phyloP scores from a whole-genome alignment of 202 grass and related monocot genomes.

The Elaeis oleifera region DNA sequence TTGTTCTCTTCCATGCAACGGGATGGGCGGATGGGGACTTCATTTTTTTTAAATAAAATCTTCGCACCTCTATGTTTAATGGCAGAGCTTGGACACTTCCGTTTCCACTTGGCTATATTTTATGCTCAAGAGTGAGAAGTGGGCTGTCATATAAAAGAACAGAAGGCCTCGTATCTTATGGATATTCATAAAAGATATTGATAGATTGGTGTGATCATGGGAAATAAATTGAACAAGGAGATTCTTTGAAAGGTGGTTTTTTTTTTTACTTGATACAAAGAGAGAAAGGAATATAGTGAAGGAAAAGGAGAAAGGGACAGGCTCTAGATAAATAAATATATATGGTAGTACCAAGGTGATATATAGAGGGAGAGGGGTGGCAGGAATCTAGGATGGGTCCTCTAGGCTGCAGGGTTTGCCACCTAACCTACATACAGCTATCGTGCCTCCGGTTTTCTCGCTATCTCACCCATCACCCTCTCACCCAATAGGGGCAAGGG shows the following conservation, averaged over 20 bases:
- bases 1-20: too few species aligned
- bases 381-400: slow-evolving; percentile 31
- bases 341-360: background rate
- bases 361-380: slow-evolving; percentile 3
- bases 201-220: slow-evolving; percentile 1
- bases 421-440: slow-evolving; percentile 38
- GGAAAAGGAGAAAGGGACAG: background rate
- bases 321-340: background rate
- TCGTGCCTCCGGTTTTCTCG: slow-evolving; percentile 19
- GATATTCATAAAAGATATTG: slow-evolving; percentile 8
- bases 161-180: slow-evolving; percentile 5
- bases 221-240: slow-evolving; percentile 9
- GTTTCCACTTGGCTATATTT: slow-evolving; percentile 24
- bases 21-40: too few species aligned
- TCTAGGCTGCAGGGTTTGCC: slow-evolving; percentile 19
- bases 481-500: too few species aligned
- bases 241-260: slow-evolving; percentile 6
- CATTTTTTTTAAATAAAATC: background rate
- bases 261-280: background rate
- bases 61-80: background rate
- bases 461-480: background rate
- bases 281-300: background rate
- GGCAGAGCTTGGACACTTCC: slow-evolving; percentile 1
- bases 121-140: slow-evolving; percentile 21
- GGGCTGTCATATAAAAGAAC: slow-evolving; percentile 22